Conservation (phyloP, 2,329 filamentous ascomycete genomes). For the Colletotrichum spinosum region DNA sequence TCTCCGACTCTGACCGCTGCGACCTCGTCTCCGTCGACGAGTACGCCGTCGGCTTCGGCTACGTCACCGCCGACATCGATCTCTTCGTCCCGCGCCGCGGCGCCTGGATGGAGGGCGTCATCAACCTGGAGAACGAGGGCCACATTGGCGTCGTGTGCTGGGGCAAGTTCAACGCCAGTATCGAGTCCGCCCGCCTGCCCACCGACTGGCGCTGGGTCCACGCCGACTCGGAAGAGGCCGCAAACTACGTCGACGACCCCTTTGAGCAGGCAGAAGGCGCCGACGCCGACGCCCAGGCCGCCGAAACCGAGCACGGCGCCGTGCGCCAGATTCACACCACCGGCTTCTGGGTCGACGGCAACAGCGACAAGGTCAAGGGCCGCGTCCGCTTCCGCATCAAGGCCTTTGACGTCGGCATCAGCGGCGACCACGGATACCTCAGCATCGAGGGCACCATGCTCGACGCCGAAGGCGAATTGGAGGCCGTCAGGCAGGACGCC, state of each 20-base stretch:
- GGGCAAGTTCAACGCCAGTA: slow-evolving; percentile 91
- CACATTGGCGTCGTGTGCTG: slow-evolving; percentile 91
- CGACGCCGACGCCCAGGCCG: slow-evolving; percentile 52
- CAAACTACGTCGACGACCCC: slow-evolving; percentile 50
- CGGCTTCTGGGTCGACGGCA: slow-evolving; percentile 81
- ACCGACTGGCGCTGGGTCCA: slow-evolving; percentile 83
- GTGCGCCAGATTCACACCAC: slow-evolving; percentile 65
- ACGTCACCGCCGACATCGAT: slow-evolving; percentile 88
- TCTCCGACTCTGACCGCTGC: slow-evolving; percentile 59
- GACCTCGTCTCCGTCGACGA: slow-evolving; percentile 74
- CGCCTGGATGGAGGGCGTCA: slow-evolving; percentile 79
- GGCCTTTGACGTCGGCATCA: slow-evolving; percentile 84
- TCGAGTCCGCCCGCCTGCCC: slow-evolving; percentile 82
- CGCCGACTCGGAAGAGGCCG: slow-evolving; percentile 55
- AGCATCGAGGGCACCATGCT: slow-evolving; percentile 92
- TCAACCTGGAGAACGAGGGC: slow-evolving; percentile 89
- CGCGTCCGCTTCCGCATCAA: slow-evolving; percentile 82
- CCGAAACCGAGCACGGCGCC: slow-evolving; percentile 64
- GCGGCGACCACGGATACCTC: slow-evolving; percentile 81
- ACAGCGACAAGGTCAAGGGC: slow-evolving; percentile 76
- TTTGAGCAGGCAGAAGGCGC: slow-evolving; percentile 43
- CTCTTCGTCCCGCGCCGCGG: slow-evolving; percentile 83
- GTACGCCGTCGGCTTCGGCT: slow-evolving; percentile 87
- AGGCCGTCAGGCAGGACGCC: slow-evolving; percentile 59
- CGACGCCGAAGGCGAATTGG: slow-evolving; percentile 72